Evolutionary conservation across 2,329 filamentous ascomycete species (phyloP), one percentile per base, ranked within the genome.

Genomic region (Fusarium pininemorale): DNA sequence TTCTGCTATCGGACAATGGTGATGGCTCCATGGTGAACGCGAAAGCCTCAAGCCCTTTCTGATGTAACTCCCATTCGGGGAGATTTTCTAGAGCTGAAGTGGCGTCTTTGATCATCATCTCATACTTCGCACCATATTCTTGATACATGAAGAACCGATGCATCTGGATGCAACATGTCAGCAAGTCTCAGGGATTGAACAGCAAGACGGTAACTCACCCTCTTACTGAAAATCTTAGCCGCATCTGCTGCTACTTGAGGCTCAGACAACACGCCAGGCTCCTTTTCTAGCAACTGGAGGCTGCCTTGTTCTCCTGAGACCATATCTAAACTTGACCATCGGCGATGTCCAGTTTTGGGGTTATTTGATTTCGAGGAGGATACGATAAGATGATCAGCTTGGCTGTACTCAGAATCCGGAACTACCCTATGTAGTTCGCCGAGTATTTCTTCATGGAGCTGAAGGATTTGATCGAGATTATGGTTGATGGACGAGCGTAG

Each of bases 101-200:
- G 41, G 97, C 85, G 72, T 97, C 94, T 73, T 93, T 91, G 53
- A 93, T 90, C 86, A 98, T 93, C 74, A 94, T 87, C 75, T 97
- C 94, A 81, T 96, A 97, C 79, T 96, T 96, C 58, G 93, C 93
- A 41, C 94, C 93, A 80, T 98, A 99, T 77, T 97, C 94, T 83
- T 97, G 93, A 80, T 99, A 99, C 56, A 92, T 87, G 79, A 93
- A 93, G 83, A 98, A 96, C 0, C 91, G 90, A 68, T 90, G 89
- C 84, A 97, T 92, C 94, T 97, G 72, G 59, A 20, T 39, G 20
- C 37, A 54, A 24, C 15, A 22, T 35, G 38, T 53, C 39, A 48
- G 18, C 14, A 13, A 35, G 7, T 14, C 13, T 16, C 10, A 15
- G 13, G 35, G 64, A 63, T 3, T 14, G n/a, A 24, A n/a, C 56